Evolutionary conservation across 371 early-diverging fungal species (phyloP).

Genomic region (Zopfochytrium polystomum): DNA sequence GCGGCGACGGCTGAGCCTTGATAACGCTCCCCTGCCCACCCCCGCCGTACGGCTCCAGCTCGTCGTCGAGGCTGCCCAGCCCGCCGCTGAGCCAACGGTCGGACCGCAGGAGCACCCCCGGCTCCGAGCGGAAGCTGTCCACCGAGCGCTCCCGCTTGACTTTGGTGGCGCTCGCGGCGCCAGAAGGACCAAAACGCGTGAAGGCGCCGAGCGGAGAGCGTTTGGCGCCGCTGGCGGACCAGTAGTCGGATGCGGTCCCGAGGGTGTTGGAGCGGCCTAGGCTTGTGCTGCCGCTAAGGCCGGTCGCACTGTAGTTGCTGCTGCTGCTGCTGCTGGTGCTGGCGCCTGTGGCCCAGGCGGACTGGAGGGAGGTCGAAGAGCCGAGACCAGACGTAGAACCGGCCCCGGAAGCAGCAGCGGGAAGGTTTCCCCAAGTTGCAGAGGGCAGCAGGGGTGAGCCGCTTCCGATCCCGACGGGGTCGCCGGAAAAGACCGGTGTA

Average conservation of each 20-base stretch:
- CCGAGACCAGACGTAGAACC: no score
- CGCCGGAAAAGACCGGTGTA: no score
- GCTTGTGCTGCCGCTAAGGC: background rate
- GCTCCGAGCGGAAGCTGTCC: background rate
- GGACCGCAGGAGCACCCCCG: background rate
- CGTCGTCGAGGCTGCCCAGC: background rate
- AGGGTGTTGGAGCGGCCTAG: no score
- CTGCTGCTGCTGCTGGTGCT: background rate
- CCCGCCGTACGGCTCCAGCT: background rate
- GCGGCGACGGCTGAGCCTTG: no score
- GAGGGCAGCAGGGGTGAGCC: no score
- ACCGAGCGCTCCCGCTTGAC: background rate
- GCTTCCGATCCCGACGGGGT: no score
- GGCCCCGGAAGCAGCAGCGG: no score
- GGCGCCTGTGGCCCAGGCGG: background rate
- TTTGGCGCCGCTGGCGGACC: background rate
- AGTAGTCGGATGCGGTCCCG: background rate
- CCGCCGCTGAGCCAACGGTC: background rate
- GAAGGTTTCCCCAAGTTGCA: no score
- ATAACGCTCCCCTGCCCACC: background rate
- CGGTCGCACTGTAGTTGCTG: background rate
- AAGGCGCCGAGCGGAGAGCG: no score
- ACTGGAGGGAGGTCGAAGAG: background rate
- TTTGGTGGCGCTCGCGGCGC: background rate
- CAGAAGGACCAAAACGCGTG: no score